These are phyloP conservation scores for Breynia disticha DNA, from an alignment of 441 rosid genomes.

Conservation along the genomic window DNA sequence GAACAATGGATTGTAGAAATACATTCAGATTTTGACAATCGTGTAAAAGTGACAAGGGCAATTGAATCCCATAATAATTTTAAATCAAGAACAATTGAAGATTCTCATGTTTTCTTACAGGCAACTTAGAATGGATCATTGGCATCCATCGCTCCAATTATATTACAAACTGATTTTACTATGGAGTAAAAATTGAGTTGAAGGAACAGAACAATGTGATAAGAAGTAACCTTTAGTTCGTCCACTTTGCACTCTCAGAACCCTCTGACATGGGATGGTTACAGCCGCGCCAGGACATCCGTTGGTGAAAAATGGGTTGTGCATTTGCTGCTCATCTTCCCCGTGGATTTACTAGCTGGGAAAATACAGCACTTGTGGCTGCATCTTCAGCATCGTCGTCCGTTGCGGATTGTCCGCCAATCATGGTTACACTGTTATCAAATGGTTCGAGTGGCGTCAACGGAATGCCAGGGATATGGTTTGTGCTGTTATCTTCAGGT, in stretches of 20 bases:
- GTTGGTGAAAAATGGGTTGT: background rate
- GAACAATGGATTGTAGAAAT: background rate
- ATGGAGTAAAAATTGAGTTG: background rate
- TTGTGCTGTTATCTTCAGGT: constrained; percentile 96
- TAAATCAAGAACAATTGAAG: background rate
- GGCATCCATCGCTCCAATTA: background rate
- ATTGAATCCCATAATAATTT: background rate
- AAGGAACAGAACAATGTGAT: background rate
- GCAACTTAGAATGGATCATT: background rate
- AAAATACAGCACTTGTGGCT: constrained; percentile 88
- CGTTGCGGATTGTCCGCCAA: constrained; percentile 50
- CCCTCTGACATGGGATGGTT: background rate
- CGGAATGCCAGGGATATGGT: constrained; percentile 78
- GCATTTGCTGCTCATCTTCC: constrained; percentile 46
- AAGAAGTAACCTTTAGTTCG: background rate
- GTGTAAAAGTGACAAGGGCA: background rate
- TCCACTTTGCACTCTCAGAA: background rate
- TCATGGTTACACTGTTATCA: constrained; percentile 74
- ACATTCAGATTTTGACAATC: background rate
- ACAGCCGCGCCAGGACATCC: background rate
- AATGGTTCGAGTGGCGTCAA: constrained; percentile 76
- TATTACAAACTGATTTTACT: background rate
- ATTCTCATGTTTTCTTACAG: background rate
- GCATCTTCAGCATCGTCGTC: constrained; percentile 83
- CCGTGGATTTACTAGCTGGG: constrained; percentile 95